Base-by-base conservation (phyloP, 306 rosid genomes). In the Malus sylvestris region DNA sequence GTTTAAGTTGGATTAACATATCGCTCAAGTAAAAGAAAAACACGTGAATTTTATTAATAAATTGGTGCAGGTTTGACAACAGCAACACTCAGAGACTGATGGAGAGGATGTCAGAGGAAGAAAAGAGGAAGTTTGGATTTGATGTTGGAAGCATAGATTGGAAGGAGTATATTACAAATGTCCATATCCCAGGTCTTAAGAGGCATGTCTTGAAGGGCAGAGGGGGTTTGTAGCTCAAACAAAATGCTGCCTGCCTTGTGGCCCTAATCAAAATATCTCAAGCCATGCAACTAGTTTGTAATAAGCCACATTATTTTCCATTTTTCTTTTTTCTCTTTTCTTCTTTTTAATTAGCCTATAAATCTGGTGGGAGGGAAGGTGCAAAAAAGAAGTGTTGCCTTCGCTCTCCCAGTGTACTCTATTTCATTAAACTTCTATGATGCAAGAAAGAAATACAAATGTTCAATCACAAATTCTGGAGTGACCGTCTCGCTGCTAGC, bases 181-280 rank as follows among this genome's bases (percentile, higher is more conserved):
- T 92, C 4, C 97, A 95, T 73, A 90, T 95, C 81, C 98, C 96
- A 1, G 98, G 97, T 53, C 83, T 94, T 16, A 89, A 89, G 81
- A 88, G 87, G 86, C 93, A 94, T 74, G 98, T 94, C 76, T 83
- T 94, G 95, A 94, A 92, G 79, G 92, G 97, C 72, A 88, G 96
- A 82, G 76, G 82, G 51, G 60, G 72, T 72, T 45, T 45, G 65
- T 1, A 49, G 71, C 71, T 74, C 1, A 42, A 42, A 74, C 12
- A 20, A 7, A 49, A 49, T 49, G 20, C 20, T 49, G 18, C 55
- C 55, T 16, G 6, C 8, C 55, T 18, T 15, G 55, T 16, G 20
- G 55, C 3, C 20, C 55, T 49, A 16, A 49, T 49, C 18, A 15
- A 49, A 49, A 4, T 49, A 77, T 72, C 38, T 66, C 19, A 59